A percentile compares a stretch with the other conserved stretches of the same genome.
These are phyloP conservation scores for Trametes villosa DNA, from an alignment of 768 basidiomycete species.

Conservation along the genomic window DNA sequence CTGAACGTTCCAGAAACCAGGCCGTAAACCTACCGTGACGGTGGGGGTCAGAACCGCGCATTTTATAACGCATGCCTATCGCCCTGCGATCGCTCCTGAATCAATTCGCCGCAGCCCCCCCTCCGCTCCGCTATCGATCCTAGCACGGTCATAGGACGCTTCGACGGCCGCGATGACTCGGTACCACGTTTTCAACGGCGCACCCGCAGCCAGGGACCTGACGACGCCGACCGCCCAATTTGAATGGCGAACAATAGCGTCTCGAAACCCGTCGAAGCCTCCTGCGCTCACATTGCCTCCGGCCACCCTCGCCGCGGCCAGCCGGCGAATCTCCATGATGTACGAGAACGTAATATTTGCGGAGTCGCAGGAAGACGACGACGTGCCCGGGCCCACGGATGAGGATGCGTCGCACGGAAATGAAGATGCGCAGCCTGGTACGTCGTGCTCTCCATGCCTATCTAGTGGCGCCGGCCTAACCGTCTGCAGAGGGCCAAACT, in stretches of 20 bases:
- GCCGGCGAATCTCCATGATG: slow-evolving; percentile 66
- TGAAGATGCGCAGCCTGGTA: slow-evolving; percentile 15
- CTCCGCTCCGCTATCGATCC: background rate
- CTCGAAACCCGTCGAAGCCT: slow-evolving; percentile 20
- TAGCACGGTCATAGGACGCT: background rate
- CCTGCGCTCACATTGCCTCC: slow-evolving; percentile 42
- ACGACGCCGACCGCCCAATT: slow-evolving; percentile 40
- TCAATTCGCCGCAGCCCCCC: background rate
- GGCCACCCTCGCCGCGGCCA: slow-evolving; percentile 67
- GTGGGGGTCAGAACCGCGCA: background rate
- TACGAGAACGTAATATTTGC: slow-evolving; percentile 77
- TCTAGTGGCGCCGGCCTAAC: slow-evolving; percentile 7
- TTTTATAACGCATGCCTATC: background rate
- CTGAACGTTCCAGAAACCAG: background rate
- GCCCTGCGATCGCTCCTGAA: background rate
- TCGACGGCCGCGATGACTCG: slow-evolving; percentile 9
- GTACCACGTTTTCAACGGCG: slow-evolving; percentile 58
- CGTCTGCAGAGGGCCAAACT: slow-evolving; percentile 43
- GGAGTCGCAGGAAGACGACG: slow-evolving; percentile 42
- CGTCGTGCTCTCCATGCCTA: background rate
- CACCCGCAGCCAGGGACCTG: slow-evolving; percentile 42
- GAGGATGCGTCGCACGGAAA: slow-evolving; percentile 19
- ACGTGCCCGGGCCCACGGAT: slow-evolving; percentile 10
- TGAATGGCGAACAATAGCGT: slow-evolving; percentile 53
- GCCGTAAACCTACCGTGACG: background rate